phyloP scores from a whole-genome alignment of 163 green algal species.

The Botryococcus braunii region DNA sequence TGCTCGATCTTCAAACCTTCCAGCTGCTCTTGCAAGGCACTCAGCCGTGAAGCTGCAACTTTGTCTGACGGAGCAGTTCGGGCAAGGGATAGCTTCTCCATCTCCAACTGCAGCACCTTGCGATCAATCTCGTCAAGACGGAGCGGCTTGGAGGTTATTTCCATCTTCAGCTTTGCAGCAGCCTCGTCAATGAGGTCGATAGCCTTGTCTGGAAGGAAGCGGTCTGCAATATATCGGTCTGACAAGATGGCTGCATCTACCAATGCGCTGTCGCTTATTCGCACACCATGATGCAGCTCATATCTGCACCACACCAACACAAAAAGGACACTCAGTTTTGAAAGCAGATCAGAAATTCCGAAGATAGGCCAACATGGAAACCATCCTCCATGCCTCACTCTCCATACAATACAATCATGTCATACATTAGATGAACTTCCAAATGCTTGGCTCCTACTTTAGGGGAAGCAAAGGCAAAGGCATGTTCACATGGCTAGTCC shows the following conservation, averaged over 20 bases:
- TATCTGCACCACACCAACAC: no score
- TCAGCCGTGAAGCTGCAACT: slow-evolving; percentile 54
- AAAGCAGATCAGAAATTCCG: no score
- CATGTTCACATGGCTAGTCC: no score
- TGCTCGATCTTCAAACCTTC: slow-evolving; percentile 66
- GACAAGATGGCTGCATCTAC: slow-evolving; percentile 74
- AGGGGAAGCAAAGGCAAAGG: no score
- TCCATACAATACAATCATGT: no score
- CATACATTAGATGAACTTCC: no score
- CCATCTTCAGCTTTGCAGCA: slow-evolving; percentile 94
- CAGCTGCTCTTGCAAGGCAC: slow-evolving; percentile 65
- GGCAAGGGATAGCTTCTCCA: slow-evolving; percentile 78
- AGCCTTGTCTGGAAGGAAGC: slow-evolving; percentile 78
- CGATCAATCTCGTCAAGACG: slow-evolving; percentile 90
- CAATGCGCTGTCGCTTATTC: slow-evolving; percentile 82
- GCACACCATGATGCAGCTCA: slow-evolving; percentile 87
- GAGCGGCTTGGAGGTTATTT: slow-evolving; percentile 88
- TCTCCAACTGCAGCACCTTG: slow-evolving; percentile 86
- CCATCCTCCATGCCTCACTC: no score
- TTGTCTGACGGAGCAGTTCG: slow-evolving; percentile 38
- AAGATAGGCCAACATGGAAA: no score
- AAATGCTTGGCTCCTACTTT: no score
- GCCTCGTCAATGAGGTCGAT: slow-evolving; percentile 95
- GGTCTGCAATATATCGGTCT: slow-evolving; percentile 77
- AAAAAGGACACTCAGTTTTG: no score